phyloP scores from a whole-genome alignment of 2,329 filamentous ascomycete genomes.

The Fusarium solani-melongenae region DNA sequence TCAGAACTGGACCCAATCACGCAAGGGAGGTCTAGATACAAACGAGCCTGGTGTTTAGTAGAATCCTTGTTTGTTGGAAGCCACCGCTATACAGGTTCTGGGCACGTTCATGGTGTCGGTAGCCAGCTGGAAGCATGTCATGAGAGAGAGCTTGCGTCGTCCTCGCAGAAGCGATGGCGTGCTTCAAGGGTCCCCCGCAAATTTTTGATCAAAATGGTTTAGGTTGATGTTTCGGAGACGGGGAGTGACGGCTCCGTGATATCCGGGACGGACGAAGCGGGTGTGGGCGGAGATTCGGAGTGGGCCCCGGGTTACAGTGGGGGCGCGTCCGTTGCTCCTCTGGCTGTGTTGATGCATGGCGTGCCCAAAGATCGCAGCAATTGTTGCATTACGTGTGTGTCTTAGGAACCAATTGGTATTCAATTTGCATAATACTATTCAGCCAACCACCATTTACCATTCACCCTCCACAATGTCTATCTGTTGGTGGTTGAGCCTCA shows the following conservation, averaged over 20 bases:
- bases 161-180: not conserved
- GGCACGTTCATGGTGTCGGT: not conserved
- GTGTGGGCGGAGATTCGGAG: not conserved
- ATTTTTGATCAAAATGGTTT: not conserved
- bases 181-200: not conserved
- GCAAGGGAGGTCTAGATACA: constrained; percentile 6
- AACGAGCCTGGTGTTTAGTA: not conserved
- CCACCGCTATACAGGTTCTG: not conserved
- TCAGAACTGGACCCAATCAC: constrained; percentile 1
- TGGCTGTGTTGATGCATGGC: not conserved
- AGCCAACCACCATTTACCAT: not conserved
- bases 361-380: not conserved
- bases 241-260: not conserved
- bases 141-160: not conserved
- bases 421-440: not conserved
- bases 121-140: not conserved
- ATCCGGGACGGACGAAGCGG: not conserved
- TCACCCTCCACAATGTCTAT: not conserved
- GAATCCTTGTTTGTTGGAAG: not conserved
- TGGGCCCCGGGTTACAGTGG: not conserved
- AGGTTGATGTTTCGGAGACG: not conserved
- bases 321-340: not conserved
- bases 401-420: not conserved
- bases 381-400: not conserved
- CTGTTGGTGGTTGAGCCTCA: not conserved